Evolutionary conservation across 2,329 filamentous ascomycete genomes (phyloP).

Genomic region (Aaosphaeria pasadenensis): DNA sequence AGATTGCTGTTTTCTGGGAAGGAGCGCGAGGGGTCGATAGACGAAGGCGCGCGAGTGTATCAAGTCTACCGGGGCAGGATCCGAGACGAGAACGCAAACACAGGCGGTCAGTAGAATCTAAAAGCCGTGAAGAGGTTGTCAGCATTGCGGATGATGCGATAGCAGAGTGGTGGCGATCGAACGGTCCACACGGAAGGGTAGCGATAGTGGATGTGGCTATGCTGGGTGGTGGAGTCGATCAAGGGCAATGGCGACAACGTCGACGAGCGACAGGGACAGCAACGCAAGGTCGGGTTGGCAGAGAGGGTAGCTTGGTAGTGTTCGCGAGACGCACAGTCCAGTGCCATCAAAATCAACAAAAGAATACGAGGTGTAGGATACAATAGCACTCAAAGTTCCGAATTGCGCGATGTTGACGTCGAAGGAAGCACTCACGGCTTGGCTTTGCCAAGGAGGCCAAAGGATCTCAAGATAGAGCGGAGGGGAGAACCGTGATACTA

Average conservation of each 20-base stretch:
- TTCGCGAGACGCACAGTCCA: too few relatives aligned
- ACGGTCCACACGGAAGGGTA: slow-evolving; percentile 13
- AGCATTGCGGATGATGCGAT: slow-evolving; percentile 27
- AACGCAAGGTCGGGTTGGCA: too few relatives aligned
- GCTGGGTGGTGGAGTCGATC: slow-evolving; percentile 9
- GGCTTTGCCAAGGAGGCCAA: too few relatives aligned
- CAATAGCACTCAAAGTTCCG: too few relatives aligned
- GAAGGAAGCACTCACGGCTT: too few relatives aligned
- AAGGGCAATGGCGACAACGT: slow-evolving; percentile 1
- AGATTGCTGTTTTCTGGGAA: slow-evolving; percentile 11
- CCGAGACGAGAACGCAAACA: slow-evolving; percentile 5
- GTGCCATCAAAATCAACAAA: too few relatives aligned
- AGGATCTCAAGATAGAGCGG: too few relatives aligned
- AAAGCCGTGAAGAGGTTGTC: slow-evolving; percentile 21
- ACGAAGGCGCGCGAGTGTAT: slow-evolving; percentile 27
- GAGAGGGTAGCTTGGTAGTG: too few relatives aligned
- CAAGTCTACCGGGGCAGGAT: slow-evolving; percentile 21
- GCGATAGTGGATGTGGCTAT: slow-evolving; percentile 8
- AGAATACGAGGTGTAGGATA: too few relatives aligned
- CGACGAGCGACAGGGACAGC: too few relatives aligned
- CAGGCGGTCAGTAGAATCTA: slow-evolving; percentile 12
- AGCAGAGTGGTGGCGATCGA: slow-evolving; percentile 15
- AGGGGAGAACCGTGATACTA: too few relatives aligned
- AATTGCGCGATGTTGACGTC: too few relatives aligned
- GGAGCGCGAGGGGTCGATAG: slow-evolving; percentile 6